Evolutionary conservation across 129 eudicot genomes (phyloP).

Genomic region (Deinandra increscens): DNA sequence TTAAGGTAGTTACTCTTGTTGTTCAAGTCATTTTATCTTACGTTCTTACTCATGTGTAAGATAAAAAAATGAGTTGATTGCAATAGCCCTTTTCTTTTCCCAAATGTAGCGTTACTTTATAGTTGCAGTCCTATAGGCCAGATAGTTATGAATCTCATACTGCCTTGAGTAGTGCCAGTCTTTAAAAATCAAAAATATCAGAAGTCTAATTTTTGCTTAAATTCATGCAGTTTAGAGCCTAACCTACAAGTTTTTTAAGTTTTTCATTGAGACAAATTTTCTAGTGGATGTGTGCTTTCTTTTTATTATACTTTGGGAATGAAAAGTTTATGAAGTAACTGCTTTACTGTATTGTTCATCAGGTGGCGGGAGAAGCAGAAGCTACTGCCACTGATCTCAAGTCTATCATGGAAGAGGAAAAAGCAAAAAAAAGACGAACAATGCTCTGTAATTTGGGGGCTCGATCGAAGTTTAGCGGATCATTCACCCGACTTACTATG

Average conservation of each 20-base stretch:
- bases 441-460: slow-evolving; percentile 51
- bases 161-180: slow-evolving; percentile 9
- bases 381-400: slow-evolving; percentile 57
- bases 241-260: neutral
- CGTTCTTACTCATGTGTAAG: neutral
- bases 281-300: neutral
- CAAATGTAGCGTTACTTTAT: neutral
- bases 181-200: neutral
- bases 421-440: slow-evolving; percentile 56
- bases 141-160: slow-evolving; percentile 7
- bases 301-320: neutral
- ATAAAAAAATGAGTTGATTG: neutral
- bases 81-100: neutral
- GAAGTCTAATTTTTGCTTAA: neutral
- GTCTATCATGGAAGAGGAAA: slow-evolving; percentile 81
- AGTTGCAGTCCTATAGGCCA: neutral
- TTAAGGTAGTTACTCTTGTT: slow-evolving; percentile 44
- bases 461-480: slow-evolving; percentile 64
- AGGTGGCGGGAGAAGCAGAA: slow-evolving; percentile 63
- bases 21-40: neutral
- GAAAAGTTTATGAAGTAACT: neutral
- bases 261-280: slow-evolving; percentile 2
- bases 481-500: slow-evolving; percentile 77
- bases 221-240: slow-evolving; percentile 1
- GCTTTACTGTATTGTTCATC: slow-evolving; percentile 26